A percentile compares a stretch with the other conserved stretches of the same genome.
Evolutionary conservation across 1,284 basidiomycete species (phyloP).

Genomic region (Moniliophthora roreri): DNA sequence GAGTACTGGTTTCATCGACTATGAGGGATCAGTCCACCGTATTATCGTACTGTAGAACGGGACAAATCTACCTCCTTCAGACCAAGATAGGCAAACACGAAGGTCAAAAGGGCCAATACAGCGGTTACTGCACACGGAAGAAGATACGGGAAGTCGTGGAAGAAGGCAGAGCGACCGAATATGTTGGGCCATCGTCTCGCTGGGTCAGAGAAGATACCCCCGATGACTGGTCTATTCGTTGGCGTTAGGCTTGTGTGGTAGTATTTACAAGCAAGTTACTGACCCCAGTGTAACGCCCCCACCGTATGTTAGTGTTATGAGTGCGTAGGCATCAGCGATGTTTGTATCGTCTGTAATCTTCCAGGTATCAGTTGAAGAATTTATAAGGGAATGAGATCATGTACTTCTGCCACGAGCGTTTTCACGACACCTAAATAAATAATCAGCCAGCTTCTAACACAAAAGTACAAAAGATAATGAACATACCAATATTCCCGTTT

Average conservation of each 20-base stretch:
- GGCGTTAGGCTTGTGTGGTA: not conserved
- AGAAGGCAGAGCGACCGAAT: slow-evolving; percentile 23
- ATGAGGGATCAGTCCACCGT: too few species aligned
- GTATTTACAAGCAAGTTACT: not conserved
- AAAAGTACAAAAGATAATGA: too few species aligned
- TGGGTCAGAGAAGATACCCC: slow-evolving; percentile 27
- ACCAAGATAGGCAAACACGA: slow-evolving; percentile 24
- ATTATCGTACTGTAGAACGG: slow-evolving; percentile 7
- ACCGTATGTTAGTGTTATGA: slow-evolving; percentile 25
- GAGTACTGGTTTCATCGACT: too few species aligned
- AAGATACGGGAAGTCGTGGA: slow-evolving; percentile 29
- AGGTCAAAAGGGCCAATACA: slow-evolving; percentile 22
- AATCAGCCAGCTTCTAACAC: not conserved
- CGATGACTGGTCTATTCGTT: slow-evolving; percentile 21
- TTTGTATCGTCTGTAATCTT: slow-evolving; percentile 29
- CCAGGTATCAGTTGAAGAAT: too few species aligned
- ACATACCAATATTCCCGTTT: slow-evolving; percentile 19
- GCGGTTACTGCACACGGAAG: slow-evolving; percentile 30
- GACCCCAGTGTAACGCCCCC: slow-evolving; percentile 25
- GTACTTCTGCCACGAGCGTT: not conserved
- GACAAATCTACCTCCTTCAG: slow-evolving; percentile 29
- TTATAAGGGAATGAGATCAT: not conserved
- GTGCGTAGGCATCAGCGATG: slow-evolving; percentile 24
- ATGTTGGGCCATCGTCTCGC: slow-evolving; percentile 24
- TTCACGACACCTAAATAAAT: not conserved